These are phyloP conservation scores for Cladosporium sp. DNA, from an alignment of 2,329 filamentous ascomycete genomes.

Conservation along the genomic window DNA sequence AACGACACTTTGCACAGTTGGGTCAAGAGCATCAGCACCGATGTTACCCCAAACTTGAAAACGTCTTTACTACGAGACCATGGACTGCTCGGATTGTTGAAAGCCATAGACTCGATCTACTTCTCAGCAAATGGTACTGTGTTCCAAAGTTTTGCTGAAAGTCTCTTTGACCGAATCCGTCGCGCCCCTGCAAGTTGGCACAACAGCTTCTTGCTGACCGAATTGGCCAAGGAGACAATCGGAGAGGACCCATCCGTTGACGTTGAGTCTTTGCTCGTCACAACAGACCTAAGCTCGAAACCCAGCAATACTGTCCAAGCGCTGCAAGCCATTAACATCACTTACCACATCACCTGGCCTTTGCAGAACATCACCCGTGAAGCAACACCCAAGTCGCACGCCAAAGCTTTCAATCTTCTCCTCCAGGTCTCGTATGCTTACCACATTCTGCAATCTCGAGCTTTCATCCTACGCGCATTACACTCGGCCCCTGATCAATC, in stretches of 20 bases:
- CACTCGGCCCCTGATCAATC: conserved; percentile 38
- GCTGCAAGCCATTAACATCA: conserved; percentile 24
- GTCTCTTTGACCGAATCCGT: conserved; percentile 75
- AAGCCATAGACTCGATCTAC: conserved; percentile 71
- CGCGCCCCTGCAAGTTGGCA: conserved; percentile 63
- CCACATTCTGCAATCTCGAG: conserved; percentile 60
- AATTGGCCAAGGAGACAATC: conserved; percentile 73
- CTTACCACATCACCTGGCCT: conserved; percentile 53
- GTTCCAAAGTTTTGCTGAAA: conserved; percentile 64
- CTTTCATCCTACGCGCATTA: conserved; percentile 34
- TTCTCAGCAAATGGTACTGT: conserved; percentile 72
- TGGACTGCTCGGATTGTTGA: conserved; percentile 64
- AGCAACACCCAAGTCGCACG: conserved; percentile 65
- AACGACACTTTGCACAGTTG: conserved; percentile 69
- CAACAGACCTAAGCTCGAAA: conserved; percentile 45
- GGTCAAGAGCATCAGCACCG: conserved; percentile 72
- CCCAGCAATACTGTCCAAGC: conserved; percentile 16
- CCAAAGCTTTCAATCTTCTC: conserved; percentile 71
- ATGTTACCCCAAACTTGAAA: conserved; percentile 67
- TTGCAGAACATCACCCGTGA: conserved; percentile 71
- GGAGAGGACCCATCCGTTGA: conserved; percentile 61
- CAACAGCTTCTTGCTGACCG: conserved; percentile 78
- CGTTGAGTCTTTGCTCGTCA: conserved; percentile 35
- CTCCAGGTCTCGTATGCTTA: conserved; percentile 74
- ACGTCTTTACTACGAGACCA: conserved; percentile 68